phyloP scores from a whole-genome alignment of 176 grass and related monocot genomes.

The Ensete ventricosum region DNA sequence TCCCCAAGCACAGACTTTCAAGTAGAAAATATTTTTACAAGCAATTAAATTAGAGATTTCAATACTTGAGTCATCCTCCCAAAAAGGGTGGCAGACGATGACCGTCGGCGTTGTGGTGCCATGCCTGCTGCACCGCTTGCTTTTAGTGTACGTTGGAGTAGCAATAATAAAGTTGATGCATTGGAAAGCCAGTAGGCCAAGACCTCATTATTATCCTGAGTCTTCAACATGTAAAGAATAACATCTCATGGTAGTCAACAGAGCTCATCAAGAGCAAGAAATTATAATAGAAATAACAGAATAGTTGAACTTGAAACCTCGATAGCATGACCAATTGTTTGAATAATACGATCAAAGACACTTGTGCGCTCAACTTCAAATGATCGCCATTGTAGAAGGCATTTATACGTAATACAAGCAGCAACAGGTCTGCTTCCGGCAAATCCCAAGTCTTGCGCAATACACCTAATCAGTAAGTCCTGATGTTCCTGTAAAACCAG shows the following conservation, averaged over 20 bases:
- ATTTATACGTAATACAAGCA: conserved; percentile 98
- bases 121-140: conserved; percentile 83
- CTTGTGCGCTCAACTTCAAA: conserved; percentile 99
- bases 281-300: conserved; percentile 10
- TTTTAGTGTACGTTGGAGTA: conserved; percentile 94
- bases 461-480: conserved; percentile 94
- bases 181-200: conserved; percentile 99
- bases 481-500: conserved; percentile 67
- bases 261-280: neutral
- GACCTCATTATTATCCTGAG: conserved; percentile 92
- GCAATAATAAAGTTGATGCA: conserved; percentile 74
- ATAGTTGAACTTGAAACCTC: conserved; percentile 51
- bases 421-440: conserved; percentile 65
- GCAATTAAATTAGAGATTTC: conserved; percentile 11
- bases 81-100: conserved; percentile 92
- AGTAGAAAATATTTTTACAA: neutral
- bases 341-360: conserved; percentile 99
- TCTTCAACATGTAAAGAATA: conserved; percentile 46
- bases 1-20: conserved; percentile 23
- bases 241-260: conserved; percentile 16
- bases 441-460: conserved; percentile 86
- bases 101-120: conserved; percentile 80
- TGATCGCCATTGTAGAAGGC: conserved; percentile 98
- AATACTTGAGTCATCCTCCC: conserved; percentile 93
- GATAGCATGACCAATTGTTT: conserved; percentile 96